These are phyloP conservation scores for Trichoderma koningii DNA, from an alignment of 2,329 filamentous ascomycete genomes.

Conservation along the genomic window DNA sequence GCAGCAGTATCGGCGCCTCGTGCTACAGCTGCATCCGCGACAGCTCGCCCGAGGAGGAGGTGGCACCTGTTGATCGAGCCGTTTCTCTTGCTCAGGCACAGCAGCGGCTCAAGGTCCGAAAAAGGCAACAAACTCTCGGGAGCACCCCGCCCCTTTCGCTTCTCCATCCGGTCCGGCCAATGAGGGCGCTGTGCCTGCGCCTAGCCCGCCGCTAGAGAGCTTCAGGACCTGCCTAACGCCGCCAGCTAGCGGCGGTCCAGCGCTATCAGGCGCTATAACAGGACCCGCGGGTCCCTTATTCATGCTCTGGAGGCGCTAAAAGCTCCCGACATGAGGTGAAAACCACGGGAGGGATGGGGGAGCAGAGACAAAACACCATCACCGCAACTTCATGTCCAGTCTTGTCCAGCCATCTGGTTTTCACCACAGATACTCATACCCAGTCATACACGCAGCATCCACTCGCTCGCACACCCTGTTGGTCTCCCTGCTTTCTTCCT, in stretches of 20 bases:
- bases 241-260: slow-evolving; percentile 4
- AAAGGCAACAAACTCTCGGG: not conserved
- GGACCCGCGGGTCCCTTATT: not conserved
- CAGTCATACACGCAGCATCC: slow-evolving; percentile 13
- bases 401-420: slow-evolving; percentile 6
- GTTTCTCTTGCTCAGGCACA: not conserved
- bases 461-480: not conserved
- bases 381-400: slow-evolving; percentile 20
- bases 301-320: not conserved
- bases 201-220: not conserved
- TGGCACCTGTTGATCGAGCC: not conserved
- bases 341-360: not conserved
- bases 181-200: slow-evolving; percentile 18
- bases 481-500: not conserved
- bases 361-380: slow-evolving; percentile 15
- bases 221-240: slow-evolving; percentile 17
- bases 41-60: slow-evolving; percentile 7
- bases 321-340: slow-evolving; percentile 1
- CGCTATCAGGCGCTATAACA: not conserved
- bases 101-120: not conserved
- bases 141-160: slow-evolving; percentile 16
- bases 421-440: not conserved
- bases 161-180: not conserved
- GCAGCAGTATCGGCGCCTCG: not conserved
- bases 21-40: not conserved